Conservation (phyloP, 768 basidiomycete genomes). For the Hydnomerulius pinastri region DNA sequence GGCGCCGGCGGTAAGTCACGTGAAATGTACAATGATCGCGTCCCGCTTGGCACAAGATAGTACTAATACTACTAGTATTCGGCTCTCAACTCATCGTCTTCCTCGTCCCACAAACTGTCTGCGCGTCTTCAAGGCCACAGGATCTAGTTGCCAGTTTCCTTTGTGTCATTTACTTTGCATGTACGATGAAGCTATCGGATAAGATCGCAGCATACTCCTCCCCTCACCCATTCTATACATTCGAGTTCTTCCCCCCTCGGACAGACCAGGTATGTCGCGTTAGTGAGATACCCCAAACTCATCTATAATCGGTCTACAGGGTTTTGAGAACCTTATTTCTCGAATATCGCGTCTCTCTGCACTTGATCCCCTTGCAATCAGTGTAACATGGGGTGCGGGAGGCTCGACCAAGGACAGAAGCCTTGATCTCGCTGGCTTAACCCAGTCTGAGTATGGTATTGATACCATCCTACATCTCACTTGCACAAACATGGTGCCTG, state of each 20-base stretch:
- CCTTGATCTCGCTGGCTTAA: conserved; percentile 81
- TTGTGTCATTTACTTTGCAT: not conserved
- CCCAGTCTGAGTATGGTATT: conserved; percentile 70
- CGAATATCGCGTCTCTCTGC: conserved; percentile 82
- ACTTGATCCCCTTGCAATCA: conserved; percentile 81
- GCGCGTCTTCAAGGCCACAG: no score
- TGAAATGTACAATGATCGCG: conserved; percentile 9
- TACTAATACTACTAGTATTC: not conserved
- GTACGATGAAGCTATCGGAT: conserved; percentile 69
- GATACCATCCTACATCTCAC: conserved; percentile 94
- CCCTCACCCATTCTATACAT: conserved; percentile 78
- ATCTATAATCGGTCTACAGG: conserved; percentile 44
- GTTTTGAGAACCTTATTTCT: conserved; percentile 87
- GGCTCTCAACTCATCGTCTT: not conserved
- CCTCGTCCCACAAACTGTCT: not conserved
- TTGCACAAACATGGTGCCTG: conserved; percentile 94
- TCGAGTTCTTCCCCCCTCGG: conserved; percentile 97
- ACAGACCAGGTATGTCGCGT: conserved; percentile 70
- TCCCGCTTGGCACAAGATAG: not conserved
- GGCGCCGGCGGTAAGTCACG: not conserved
- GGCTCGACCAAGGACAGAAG: conserved; percentile 87
- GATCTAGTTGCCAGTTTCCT: no score
- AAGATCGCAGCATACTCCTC: conserved; percentile 54
- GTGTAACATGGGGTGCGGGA: conserved; percentile 97
- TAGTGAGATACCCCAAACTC: not conserved